Evolutionary conservation across 305 asterid genomes (phyloP).

Genomic region (Galium porrigens): DNA sequence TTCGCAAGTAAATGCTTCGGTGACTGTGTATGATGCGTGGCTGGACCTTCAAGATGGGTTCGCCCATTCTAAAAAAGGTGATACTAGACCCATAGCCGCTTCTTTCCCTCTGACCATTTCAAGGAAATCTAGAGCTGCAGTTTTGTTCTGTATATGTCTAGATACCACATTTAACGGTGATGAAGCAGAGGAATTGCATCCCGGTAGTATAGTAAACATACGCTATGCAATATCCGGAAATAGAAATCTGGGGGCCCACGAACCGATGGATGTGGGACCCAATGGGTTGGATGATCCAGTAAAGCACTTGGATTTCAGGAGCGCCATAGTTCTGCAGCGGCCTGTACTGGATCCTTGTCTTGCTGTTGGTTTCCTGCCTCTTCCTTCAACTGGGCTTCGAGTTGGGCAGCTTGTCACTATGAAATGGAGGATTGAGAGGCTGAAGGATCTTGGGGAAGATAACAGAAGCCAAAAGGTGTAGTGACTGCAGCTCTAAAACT

Average conservation of each 20-base stretch:
- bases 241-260: conserved; percentile 73
- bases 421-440: conserved; percentile 90
- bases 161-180: conserved; percentile 33
- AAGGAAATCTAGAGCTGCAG: conserved; percentile 72
- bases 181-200: conserved; percentile 30
- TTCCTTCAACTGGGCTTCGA: conserved; percentile 71
- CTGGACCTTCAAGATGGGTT: conserved; percentile 91
- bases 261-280: conserved; percentile 40
- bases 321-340: conserved; percentile 59
- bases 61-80: conserved; percentile 56
- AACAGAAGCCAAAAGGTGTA: conserved; percentile 27
- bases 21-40: conserved; percentile 72
- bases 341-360: conserved; percentile 91
- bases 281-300: conserved; percentile 25
- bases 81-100: conserved; percentile 59
- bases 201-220: conserved; percentile 57
- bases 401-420: conserved; percentile 90
- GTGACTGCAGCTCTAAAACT: not conserved
- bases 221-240: conserved; percentile 58
- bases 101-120: conserved; percentile 74
- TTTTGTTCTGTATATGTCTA: conserved; percentile 62
- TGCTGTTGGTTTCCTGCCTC: conserved; percentile 97
- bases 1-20: conserved; percentile 89
- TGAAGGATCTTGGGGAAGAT: conserved; percentile 46
- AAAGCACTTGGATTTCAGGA: conserved; percentile 48